Base-by-base conservation (phyloP, 2,329 filamentous ascomycete species). In the Rugonectria rugulosa region DNA sequence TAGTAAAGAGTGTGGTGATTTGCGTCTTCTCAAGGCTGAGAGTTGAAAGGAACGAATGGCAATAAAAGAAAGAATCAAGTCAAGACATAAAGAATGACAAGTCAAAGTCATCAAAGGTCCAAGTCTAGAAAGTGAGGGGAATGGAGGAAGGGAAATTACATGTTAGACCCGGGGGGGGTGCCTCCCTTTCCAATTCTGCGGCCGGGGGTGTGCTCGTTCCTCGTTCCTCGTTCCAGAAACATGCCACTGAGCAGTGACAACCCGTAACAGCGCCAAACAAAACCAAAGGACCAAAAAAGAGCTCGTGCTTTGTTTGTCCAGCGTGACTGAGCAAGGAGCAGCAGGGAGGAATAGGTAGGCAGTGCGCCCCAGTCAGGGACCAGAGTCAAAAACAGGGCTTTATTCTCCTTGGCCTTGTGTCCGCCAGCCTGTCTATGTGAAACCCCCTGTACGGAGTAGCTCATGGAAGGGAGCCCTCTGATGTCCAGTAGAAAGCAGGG, bases 191-290 rank as follows among this genome's bases (percentile, higher is more conserved):
- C 48, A 45, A n/a, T n/a, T n/a, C n/a, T n/a, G n/a, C n/a, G n/a
- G n/a, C n/a, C n/a, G n/a, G n/a, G n/a, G n/a, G n/a, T n/a, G n/a
- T n/a, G n/a, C n/a, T n/a, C n/a, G n/a, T n/a, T 44, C 51, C 46
- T 32, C 19, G 44, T 53, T 34, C 9, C 5, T 59, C 51, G 56
- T 43, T 42, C 51, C 32, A 50, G 46, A 47, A 60, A 40, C 56
- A 50, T 56, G 42, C 47, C 59, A 55, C 56, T n/a, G n/a, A n/a
- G n/a, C n/a, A n/a, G n/a, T n/a, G n/a, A n/a, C n/a, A n/a, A n/a
- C n/a, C n/a, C n/a, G n/a, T n/a, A n/a, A n/a, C n/a, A n/a, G 23
- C n/a, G 37, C 20, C 34, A 11, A 48, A 43, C 27, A 37, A 45
- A 26, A 29, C n/a, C 32, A 23, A 38, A 53, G 19, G 43, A 21